Conservation (phyloP, 75 land plant genomes). For the Pseudotsuga menziesii region DNA sequence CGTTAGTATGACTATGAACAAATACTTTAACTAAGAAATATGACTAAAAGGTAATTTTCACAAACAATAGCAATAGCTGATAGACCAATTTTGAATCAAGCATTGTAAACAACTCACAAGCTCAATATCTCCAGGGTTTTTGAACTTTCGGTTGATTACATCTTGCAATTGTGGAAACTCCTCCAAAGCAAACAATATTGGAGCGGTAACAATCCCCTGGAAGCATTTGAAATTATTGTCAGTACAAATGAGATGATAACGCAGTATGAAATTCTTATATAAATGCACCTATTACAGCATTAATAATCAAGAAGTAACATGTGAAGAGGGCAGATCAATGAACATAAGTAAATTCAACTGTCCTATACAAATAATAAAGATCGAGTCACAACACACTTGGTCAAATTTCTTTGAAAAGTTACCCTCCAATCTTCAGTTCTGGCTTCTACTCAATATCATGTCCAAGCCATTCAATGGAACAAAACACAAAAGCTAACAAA, state of each 20-base stretch:
- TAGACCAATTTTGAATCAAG: not conserved
- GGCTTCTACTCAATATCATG: not conserved
- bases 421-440: not conserved
- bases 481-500: too few species aligned
- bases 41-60: too few species aligned
- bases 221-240: not conserved
- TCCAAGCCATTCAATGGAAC: too few species aligned
- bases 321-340: too few species aligned
- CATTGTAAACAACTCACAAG: constrained; percentile 40
- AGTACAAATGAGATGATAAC: not conserved
- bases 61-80: too few species aligned
- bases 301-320: not conserved
- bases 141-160: constrained; percentile 61
- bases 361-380: too few species aligned
- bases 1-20: too few species aligned
- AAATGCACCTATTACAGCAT: not conserved
- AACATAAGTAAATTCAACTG: too few species aligned
- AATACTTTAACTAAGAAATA: too few species aligned
- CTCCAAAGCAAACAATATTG: constrained; percentile 81
- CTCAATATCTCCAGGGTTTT: constrained; percentile 62
- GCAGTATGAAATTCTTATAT: not conserved
- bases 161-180: constrained; percentile 73
- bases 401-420: too few species aligned
- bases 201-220: constrained; percentile 90
- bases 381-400: too few species aligned